Base-by-base conservation (phyloP, 352 stramenopile genomes). In the Globisporangium acanthophoron region DNA sequence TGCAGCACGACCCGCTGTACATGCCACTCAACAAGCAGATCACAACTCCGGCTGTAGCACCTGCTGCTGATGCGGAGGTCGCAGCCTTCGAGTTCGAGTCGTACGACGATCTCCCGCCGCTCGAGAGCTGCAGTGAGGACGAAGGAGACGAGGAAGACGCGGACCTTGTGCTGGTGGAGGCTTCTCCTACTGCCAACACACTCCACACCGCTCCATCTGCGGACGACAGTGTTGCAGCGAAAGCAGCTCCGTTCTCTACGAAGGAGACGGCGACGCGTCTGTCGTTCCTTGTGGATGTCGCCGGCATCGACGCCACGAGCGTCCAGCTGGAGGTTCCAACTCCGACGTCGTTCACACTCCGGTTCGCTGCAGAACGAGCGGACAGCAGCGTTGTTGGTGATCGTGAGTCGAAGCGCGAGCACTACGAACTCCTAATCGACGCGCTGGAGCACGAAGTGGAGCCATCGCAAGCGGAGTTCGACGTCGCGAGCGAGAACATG, bases 401-500 rank as follows among this genome's bases (percentile, higher is more conserved):
- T 18, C 12, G 21, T 31, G 16, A n/a, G 7, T 27, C 8, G 27
- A 65, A 41, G 57, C 11, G 3, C n/a, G 65, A 21, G 29, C 47
- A 8, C 27, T 88, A 78, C 39, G 62, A 85, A 45, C 49, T 89
- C 52, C 7, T 50, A 0, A 16, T 80, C 3, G 58, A 66, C 21
- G n/a, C 62, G 1, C 56, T 87, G 12, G 31, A 53, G 33, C 50
- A 66, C 5, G 61, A 65, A 1, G 67, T 85, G 15, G 70, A 80
- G 46, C 16, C 58, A 8, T 59, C 56, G 7, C 64, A 41, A 5
- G 67, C 65, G 1, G 70, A 88, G 24, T 61, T 75, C 44, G 59
- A 90, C 44, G 79, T 87, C 21, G 81, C 81, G 13, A 88, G 56
- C 29, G 79, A 92, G 50, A 92, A 92, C 57, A 71, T 90, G 66